Conservation (phyloP, 2,329 filamentous ascomycete species). For the Septoria petroselini region DNA sequence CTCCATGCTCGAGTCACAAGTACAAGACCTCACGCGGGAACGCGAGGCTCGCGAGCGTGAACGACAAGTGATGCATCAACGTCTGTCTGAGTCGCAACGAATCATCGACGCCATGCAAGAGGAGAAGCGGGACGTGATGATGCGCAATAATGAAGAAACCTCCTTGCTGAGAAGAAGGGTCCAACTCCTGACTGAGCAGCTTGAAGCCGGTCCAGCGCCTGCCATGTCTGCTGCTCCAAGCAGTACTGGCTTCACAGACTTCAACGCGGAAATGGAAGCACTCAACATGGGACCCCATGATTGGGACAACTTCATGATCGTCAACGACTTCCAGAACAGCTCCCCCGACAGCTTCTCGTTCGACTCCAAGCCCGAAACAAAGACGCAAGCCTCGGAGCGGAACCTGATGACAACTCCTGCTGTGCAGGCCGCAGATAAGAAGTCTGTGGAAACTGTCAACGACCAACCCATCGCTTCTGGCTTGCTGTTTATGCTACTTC, state of each 20-base stretch:
- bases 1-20: constrained; percentile 72
- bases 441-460: constrained; percentile 28
- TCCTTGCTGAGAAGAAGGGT: constrained; percentile 91
- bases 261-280: constrained; percentile 78
- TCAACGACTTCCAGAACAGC: constrained; percentile 50
- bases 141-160: constrained; percentile 82
- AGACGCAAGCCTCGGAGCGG: constrained; percentile 26
- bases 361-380: constrained; percentile 41
- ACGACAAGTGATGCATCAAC: constrained; percentile 54
- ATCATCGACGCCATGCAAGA: constrained; percentile 73
- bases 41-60: constrained; percentile 33
- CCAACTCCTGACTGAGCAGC: constrained; percentile 65
- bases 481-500: constrained; percentile 89
- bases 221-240: constrained; percentile 51
- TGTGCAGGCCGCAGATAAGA: constrained; percentile 41
- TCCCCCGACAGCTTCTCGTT: constrained; percentile 54
- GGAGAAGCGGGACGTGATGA: constrained; percentile 90
- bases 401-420: constrained; percentile 20
- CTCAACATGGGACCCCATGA: constrained; percentile 67
- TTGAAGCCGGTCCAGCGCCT: constrained; percentile 56
- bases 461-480: constrained; percentile 69
- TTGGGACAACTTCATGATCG: constrained; percentile 80
- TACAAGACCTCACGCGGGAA: constrained; percentile 63
- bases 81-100: constrained; percentile 71
- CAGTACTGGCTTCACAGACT: constrained; percentile 63